Evolutionary conservation across 441 rosid genomes (phyloP).

Genomic region (Daphne laureola): DNA sequence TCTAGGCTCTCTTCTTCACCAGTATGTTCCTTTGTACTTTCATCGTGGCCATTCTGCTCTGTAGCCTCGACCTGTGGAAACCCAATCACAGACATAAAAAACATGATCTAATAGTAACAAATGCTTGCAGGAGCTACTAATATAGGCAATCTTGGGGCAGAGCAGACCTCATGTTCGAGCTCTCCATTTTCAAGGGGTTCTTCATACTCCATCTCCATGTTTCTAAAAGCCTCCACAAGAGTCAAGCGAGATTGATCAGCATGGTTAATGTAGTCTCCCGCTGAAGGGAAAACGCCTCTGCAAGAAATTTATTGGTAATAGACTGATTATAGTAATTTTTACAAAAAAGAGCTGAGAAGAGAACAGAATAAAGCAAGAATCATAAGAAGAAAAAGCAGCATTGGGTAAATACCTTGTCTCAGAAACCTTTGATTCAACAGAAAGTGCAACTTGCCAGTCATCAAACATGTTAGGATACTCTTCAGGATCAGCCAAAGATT

Average conservation of each 20-base stretch:
- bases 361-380: too few species aligned
- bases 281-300: conserved; percentile 63
- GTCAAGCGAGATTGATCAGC: conserved; percentile 54
- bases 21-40: conserved; percentile 39
- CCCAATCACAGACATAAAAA: not conserved
- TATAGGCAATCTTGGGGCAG: not conserved
- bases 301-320: conserved; percentile 22
- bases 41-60: conserved; percentile 38
- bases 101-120: too few species aligned
- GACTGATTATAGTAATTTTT: not conserved
- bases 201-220: conserved; percentile 60
- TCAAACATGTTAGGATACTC: conserved; percentile 96
- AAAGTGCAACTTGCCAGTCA: conserved; percentile 89
- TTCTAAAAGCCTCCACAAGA: conserved; percentile 85
- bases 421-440: conserved; percentile 68
- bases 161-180: conserved; percentile 53
- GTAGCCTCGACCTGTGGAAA: conserved; percentile 20
- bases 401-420: conserved; percentile 55
- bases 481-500: conserved; percentile 97
- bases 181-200: conserved; percentile 72
- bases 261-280: conserved; percentile 50
- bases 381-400: not conserved
- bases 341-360: not conserved
- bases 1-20: conserved; percentile 84
- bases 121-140: too few species aligned